Evolutionary conservation across 148 eudicot species (phyloP).

Genomic region (Spergularia bocconei): DNA sequence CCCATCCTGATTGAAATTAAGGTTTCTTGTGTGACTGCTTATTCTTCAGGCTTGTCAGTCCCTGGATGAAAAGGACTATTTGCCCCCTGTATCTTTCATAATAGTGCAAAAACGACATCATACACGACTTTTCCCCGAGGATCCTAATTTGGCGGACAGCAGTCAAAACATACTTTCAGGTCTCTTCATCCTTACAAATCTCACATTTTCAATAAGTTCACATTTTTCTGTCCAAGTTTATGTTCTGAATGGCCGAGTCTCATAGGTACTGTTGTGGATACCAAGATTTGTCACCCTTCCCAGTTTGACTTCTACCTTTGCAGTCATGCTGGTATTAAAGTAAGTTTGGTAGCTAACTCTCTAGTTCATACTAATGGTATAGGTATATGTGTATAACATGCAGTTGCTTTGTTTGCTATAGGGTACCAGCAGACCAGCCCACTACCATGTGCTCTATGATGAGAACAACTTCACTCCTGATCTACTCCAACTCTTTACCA

Average conservation of each 20-base stretch:
- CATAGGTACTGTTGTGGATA: conserved; percentile 65
- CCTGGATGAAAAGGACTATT: conserved; percentile 43
- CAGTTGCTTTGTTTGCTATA: conserved; percentile 12
- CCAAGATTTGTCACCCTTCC: conserved; percentile 60
- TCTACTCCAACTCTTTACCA: conserved; percentile 53
- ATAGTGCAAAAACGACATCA: conserved; percentile 92
- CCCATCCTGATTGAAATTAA: neutral
- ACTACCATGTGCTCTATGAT: conserved; percentile 74
- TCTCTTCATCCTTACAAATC: neutral
- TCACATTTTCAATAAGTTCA: neutral
- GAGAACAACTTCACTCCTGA: conserved; percentile 69
- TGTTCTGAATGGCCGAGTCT: neutral
- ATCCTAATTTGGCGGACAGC: conserved; percentile 42
- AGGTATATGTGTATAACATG: neutral
- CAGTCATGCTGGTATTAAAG: conserved; percentile 88
- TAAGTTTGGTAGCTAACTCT: conserved; percentile 12
- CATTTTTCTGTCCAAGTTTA: too few relatives aligned
- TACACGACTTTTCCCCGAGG: conserved; percentile 68
- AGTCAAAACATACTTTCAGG: conserved; percentile 87
- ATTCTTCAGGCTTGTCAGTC: conserved; percentile 64
- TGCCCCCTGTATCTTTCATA: conserved; percentile 68
- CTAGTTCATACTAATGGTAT: neutral
- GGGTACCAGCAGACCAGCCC: conserved; percentile 90
- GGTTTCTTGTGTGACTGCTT: neutral
- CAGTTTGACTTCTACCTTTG: conserved; percentile 64